phyloP scores from a whole-genome alignment of 1,284 basidiomycete genomes.

The Leucoagaricus sp. region DNA sequence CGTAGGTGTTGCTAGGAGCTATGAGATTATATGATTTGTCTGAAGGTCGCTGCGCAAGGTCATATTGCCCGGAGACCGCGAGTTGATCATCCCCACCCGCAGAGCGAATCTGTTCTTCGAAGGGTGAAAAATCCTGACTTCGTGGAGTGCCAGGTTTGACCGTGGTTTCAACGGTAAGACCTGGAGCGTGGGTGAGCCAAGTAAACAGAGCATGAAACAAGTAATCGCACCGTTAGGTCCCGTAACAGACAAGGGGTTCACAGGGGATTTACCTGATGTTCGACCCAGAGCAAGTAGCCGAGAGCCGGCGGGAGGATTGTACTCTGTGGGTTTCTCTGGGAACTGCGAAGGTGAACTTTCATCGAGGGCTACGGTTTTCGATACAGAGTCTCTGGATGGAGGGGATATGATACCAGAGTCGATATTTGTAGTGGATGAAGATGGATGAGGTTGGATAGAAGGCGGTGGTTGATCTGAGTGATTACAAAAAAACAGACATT shows the following conservation, averaged over 20 bases:
- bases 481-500: neutral
- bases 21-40: conserved; percentile 5
- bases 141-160: conserved; percentile 32
- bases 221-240: conserved; percentile 20
- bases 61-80: neutral
- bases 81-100: neutral
- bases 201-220: neutral
- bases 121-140: conserved; percentile 52
- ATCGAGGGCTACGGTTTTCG: neutral
- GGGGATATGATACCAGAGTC: neutral
- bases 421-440: neutral
- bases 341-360: neutral
- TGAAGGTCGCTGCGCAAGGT: neutral
- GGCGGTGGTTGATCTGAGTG: neutral
- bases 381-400: neutral
- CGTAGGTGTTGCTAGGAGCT: conserved; percentile 11
- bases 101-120: conserved; percentile 46
- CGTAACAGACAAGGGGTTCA: neutral
- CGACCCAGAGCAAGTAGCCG: conserved; percentile 70
- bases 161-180: conserved; percentile 18
- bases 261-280: conserved; percentile 25
- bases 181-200: conserved; percentile 17
- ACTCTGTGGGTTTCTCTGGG: conserved; percentile 22
- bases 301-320: conserved; percentile 70
- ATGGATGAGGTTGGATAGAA: neutral